Evolutionary conservation across 345 rosid genomes (phyloP).

Genomic region (Corymbia maculata): DNA sequence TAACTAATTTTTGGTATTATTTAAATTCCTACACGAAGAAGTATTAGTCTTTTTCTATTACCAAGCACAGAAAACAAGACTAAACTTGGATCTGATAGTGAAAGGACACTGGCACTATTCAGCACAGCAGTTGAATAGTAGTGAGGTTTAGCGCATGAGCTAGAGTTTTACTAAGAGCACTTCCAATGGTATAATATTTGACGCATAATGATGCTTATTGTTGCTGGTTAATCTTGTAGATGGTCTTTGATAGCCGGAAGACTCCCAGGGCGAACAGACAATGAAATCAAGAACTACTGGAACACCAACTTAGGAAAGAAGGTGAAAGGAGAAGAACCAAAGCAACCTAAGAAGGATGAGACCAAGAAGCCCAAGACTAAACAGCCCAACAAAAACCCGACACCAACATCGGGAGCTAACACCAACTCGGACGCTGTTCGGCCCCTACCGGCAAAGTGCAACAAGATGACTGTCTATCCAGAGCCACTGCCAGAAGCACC

Average conservation of each 20-base stretch:
- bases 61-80: neutral
- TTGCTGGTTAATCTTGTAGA: neutral
- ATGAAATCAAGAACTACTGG: conserved; percentile 44
- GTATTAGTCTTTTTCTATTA: neutral
- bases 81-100: neutral
- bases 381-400: neutral
- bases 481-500: neutral
- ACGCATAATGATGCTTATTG: neutral
- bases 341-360: neutral
- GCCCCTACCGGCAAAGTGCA: neutral
- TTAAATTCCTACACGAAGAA: neutral
- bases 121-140: neutral
- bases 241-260: conserved; percentile 24
- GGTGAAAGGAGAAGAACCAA: conserved; percentile 1
- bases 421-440: neutral
- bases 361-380: neutral
- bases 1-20: neutral
- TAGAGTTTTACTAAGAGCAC: neutral
- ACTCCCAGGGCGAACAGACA: conserved; percentile 44
- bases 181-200: neutral
- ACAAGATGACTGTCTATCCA: neutral
- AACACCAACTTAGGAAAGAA: conserved; percentile 24
- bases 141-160: neutral
- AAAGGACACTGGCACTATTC: neutral
- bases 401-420: neutral